phyloP scores from a whole-genome alignment of 2,329 filamentous ascomycete species.

The Beauveria bassiana region DNA sequence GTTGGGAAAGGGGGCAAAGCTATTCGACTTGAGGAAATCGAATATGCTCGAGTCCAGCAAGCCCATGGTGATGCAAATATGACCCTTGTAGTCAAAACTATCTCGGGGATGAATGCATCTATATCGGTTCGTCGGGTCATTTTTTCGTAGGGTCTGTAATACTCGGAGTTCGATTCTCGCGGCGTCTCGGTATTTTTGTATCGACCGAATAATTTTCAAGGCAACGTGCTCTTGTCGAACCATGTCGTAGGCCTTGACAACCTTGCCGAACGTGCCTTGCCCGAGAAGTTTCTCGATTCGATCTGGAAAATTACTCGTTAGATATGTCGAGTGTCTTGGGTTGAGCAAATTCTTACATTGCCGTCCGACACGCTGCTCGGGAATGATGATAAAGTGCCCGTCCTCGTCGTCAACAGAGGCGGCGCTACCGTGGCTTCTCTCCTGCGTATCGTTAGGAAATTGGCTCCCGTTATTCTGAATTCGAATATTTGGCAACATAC shows the following conservation, averaged over 20 bases:
- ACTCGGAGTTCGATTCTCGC: slow-evolving; percentile 10
- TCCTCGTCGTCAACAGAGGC: slow-evolving; percentile 83
- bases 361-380: slow-evolving; percentile 45
- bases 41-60: slow-evolving; percentile 11
- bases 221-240: slow-evolving; percentile 9
- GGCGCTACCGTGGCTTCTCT: slow-evolving; percentile 33
- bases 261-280: slow-evolving; percentile 6
- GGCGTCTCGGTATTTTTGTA: slow-evolving; percentile 11
- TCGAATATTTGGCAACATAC: slow-evolving; percentile 31
- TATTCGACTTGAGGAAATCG: slow-evolving; percentile 10
- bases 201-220: slow-evolving; percentile 10
- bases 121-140: slow-evolving; percentile 7
- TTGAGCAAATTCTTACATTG: neutral
- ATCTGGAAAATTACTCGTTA: neutral
- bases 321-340: neutral
- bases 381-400: slow-evolving; percentile 81
- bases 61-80: slow-evolving; percentile 12
- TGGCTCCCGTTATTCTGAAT: neutral
- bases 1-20: slow-evolving; percentile 10
- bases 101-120: slow-evolving; percentile 10
- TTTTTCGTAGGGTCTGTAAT: slow-evolving; percentile 5
- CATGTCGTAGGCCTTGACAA: slow-evolving; percentile 11
- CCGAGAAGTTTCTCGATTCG: slow-evolving; percentile 10
- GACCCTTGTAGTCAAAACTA: slow-evolving; percentile 12
- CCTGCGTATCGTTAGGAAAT: neutral